Conservation (phyloP, 2,329 filamentous ascomycete genomes). For the Fragosphaeria purpurea region DNA sequence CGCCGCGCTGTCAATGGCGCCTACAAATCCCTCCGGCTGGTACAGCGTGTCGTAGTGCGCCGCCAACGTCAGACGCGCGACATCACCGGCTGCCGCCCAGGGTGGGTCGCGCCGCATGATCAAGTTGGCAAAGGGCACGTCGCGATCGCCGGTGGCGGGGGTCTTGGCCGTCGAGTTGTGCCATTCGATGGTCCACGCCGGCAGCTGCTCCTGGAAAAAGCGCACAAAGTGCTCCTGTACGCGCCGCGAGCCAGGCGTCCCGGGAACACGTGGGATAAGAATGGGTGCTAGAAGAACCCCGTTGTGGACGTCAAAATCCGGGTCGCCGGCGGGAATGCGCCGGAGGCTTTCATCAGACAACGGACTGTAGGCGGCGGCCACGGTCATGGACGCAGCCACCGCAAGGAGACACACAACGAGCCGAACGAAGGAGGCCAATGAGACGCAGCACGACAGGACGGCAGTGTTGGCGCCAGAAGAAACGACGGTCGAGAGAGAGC, state of each 20-base stretch:
- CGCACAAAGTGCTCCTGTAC: slow-evolving; percentile 74
- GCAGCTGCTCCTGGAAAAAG: slow-evolving; percentile 68
- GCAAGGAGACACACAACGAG: slow-evolving; percentile 10
- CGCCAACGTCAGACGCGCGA: slow-evolving; percentile 72
- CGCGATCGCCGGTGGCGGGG: slow-evolving; percentile 57
- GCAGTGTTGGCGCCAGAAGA: no score
- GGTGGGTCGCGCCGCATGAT: slow-evolving; percentile 84
- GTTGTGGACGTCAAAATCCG: slow-evolving; percentile 67
- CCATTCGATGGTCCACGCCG: slow-evolving; percentile 68
- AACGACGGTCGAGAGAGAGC: not conserved
- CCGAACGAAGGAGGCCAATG: not conserved
- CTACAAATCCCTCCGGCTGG: slow-evolving; percentile 75
- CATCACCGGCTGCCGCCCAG: slow-evolving; percentile 62
- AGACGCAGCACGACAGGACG: not conserved
- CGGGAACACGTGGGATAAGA: slow-evolving; percentile 77
- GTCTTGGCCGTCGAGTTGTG: slow-evolving; percentile 88
- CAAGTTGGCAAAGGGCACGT: slow-evolving; percentile 78
- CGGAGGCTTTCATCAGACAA: slow-evolving; percentile 68
- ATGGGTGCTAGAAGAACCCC: slow-evolving; percentile 78
- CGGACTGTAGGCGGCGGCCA: slow-evolving; percentile 31
- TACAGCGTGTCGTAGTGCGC: slow-evolving; percentile 91
- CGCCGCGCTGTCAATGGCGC: slow-evolving; percentile 85
- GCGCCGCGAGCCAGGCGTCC: slow-evolving; percentile 61
- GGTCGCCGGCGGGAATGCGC: slow-evolving; percentile 58
- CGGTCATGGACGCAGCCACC: slow-evolving; percentile 10